Evolutionary conservation across 352 stramenopile genomes (phyloP).

Genomic region (Globisporangium radiosum): DNA sequence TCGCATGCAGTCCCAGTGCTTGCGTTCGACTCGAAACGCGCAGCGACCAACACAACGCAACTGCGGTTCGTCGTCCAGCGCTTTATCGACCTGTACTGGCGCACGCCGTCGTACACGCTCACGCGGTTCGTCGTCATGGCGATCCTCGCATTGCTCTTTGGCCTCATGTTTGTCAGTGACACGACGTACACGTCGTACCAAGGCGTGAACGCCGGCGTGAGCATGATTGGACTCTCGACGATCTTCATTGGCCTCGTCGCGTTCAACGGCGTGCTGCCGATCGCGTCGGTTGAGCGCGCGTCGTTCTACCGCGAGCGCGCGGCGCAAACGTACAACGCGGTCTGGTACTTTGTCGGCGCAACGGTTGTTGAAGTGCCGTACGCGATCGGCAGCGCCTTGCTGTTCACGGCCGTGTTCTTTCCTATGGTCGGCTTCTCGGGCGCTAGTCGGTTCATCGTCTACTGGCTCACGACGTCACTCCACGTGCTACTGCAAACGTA

Average conservation of each 20-base stretch:
- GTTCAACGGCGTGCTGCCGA: slow-evolving; percentile 55
- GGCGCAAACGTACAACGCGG: slow-evolving; percentile 73
- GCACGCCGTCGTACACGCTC: slow-evolving; percentile 82
- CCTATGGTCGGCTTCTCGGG: slow-evolving; percentile 19
- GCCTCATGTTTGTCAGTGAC: slow-evolving; percentile 31
- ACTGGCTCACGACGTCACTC: slow-evolving; percentile 11
- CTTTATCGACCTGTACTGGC: slow-evolving; percentile 77
- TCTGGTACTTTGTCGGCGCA: slow-evolving; percentile 21
- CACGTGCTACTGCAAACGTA: slow-evolving; percentile 13
- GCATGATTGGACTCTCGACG: slow-evolving; percentile 82
- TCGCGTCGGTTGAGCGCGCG: slow-evolving; percentile 61
- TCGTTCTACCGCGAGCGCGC: slow-evolving; percentile 43
- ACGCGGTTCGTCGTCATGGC: slow-evolving; percentile 44
- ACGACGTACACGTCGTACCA: slow-evolving; percentile 40
- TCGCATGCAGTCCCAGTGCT: slow-evolving; percentile 12
- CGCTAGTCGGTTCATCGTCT: slow-evolving; percentile 9
- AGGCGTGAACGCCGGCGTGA: slow-evolving; percentile 47
- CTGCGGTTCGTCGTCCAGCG: slow-evolving; percentile 27
- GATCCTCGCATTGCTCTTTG: slow-evolving; percentile 27
- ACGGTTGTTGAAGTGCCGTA: slow-evolving; percentile 22
- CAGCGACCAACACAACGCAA: slow-evolving; percentile 19
- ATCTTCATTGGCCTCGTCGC: slow-evolving; percentile 75
- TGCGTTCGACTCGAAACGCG: slow-evolving; percentile 28
- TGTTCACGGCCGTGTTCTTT: slow-evolving; percentile 20
- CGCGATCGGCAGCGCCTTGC: slow-evolving; percentile 8